A percentile compares a stretch with the other conserved stretches of the same genome.
Conservation (phyloP, 495 filamentous ascomycete species). For the Tuber aestivum region DNA sequence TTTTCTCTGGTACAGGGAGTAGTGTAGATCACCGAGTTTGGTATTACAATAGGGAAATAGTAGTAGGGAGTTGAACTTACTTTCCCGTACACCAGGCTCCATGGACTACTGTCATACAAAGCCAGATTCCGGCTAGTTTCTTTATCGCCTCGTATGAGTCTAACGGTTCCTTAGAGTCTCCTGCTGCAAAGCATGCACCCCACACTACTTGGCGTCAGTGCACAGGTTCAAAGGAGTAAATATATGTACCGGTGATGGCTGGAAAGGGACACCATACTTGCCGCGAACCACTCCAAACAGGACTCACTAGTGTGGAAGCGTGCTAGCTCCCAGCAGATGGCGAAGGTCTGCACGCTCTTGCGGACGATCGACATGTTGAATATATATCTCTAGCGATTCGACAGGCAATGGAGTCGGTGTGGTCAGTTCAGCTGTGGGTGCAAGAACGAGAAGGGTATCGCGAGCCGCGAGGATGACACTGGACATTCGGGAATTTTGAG, state of each 20-base stretch:
- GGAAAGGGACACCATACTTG: not conserved
- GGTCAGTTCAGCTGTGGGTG: not conserved
- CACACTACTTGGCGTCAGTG: not conserved
- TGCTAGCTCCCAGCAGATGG: constrained; percentile 19
- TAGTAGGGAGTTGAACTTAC: not conserved
- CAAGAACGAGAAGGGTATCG: not conserved
- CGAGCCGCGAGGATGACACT: not conserved
- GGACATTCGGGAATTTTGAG: not conserved
- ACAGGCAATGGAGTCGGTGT: not conserved
- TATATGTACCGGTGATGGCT: not conserved
- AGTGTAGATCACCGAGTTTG: not conserved
- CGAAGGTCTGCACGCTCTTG: not conserved
- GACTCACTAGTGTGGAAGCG: constrained; percentile 21
- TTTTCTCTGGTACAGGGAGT: not conserved
- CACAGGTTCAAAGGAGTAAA: not conserved
- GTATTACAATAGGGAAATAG: not conserved
- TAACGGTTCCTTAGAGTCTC: not conserved
- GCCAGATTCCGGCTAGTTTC: constrained; percentile 1
- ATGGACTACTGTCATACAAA: constrained; percentile 6
- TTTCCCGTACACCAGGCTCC: constrained; percentile 5
- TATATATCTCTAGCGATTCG: not conserved
- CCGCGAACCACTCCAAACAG: constrained; percentile 17
- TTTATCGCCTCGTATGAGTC: not conserved
- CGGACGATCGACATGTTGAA: not conserved
- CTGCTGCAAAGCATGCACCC: constrained; percentile 6